Percentiles rank a stretch among this genome's conserved stretches.
These are phyloP conservation scores for Fusarium kyushuense DNA, from an alignment of 2,329 filamentous ascomycete genomes.

Conservation along the genomic window DNA sequence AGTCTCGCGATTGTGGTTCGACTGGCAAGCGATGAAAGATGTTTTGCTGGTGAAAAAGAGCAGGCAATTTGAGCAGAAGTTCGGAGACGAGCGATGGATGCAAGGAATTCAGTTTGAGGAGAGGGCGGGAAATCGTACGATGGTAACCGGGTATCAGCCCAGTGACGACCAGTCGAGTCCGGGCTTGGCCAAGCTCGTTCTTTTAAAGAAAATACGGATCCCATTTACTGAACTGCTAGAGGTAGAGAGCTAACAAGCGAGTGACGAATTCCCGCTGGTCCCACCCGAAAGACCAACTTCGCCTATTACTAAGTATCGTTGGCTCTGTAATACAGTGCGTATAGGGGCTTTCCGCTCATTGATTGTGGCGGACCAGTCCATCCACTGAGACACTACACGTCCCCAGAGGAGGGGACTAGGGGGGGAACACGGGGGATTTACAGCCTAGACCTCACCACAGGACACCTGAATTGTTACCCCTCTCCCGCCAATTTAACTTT, in stretches of 20 bases:
- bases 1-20: slow-evolving; percentile 45
- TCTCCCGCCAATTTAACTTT: neutral
- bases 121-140: slow-evolving; percentile 51
- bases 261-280: slow-evolving; percentile 16
- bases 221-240: neutral
- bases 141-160: slow-evolving; percentile 49
- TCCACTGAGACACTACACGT: slow-evolving; percentile 7
- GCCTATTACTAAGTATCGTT: neutral
- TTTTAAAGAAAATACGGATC: slow-evolving; percentile 17
- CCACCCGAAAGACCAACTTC: slow-evolving; percentile 18
- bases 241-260: slow-evolving; percentile 1
- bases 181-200: slow-evolving; percentile 41
- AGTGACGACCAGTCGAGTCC: slow-evolving; percentile 43
- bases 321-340: slow-evolving; percentile 34
- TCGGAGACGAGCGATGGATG: slow-evolving; percentile 41
- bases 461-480: neutral
- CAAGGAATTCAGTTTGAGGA: slow-evolving; percentile 49
- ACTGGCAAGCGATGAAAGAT: slow-evolving; percentile 41
- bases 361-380: neutral
- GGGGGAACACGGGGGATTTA: slow-evolving; percentile 1
- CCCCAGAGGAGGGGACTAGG: slow-evolving; percentile 1
- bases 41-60: slow-evolving; percentile 40
- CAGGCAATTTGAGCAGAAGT: slow-evolving; percentile 37
- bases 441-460: slow-evolving; percentile 15
- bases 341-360: neutral